These are phyloP conservation scores for Leccinum ochraceum DNA, from an alignment of 768 basidiomycete species.

Conservation along the genomic window DNA sequence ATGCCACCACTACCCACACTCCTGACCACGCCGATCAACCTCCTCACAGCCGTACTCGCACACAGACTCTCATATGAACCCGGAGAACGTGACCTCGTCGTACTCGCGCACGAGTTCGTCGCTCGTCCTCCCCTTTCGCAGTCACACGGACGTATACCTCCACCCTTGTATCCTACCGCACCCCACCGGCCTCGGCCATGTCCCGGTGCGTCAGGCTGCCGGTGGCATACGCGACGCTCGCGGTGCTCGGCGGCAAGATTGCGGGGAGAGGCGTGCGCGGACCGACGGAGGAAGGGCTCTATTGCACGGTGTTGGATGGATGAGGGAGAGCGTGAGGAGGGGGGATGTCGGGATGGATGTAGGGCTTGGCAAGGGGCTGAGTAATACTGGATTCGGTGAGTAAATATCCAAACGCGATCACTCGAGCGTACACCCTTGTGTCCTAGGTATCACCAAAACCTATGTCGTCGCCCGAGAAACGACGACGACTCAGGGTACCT, in stretches of 20 bases:
- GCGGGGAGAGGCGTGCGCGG: slow-evolving; percentile 63
- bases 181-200: slow-evolving; percentile 72
- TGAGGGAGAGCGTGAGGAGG: slow-evolving; percentile 37
- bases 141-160: slow-evolving; percentile 64
- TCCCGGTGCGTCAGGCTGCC: slow-evolving; percentile 88
- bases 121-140: slow-evolving; percentile 27
- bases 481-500: too few species aligned
- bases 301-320: slow-evolving; percentile 56
- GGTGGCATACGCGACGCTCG: slow-evolving; percentile 77
- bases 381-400: slow-evolving; percentile 2
- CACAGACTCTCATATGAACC: slow-evolving; percentile 68
- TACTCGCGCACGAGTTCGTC: slow-evolving; percentile 83
- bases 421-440: too few species aligned
- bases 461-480: too few species aligned
- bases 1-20: slow-evolving; percentile 47
- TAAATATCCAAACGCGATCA: too few species aligned
- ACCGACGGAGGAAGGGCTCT: slow-evolving; percentile 63
- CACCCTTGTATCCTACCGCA: slow-evolving; percentile 57
- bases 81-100: slow-evolving; percentile 82
- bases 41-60: slow-evolving; percentile 72
- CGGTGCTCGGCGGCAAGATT: slow-evolving; percentile 61
- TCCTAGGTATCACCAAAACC: too few species aligned
- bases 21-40: slow-evolving; percentile 60
- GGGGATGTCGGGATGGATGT: slow-evolving; percentile 52
- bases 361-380: slow-evolving; percentile 25